Base-by-base conservation (phyloP, 2,329 filamentous ascomycete species). In the Neoarthrinium moseri region DNA sequence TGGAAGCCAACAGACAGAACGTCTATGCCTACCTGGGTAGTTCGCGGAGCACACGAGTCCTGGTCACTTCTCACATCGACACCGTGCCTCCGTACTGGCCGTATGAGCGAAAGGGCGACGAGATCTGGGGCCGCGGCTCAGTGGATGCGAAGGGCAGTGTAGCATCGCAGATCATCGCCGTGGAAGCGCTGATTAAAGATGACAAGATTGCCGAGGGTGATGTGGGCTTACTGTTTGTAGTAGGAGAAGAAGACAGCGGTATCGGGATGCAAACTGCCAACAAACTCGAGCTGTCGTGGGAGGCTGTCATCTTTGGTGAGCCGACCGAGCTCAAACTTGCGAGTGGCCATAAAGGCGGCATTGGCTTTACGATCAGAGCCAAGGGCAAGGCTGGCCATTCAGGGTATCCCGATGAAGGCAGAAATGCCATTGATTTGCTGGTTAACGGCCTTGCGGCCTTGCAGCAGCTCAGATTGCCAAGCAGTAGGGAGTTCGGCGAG, bases 261-360 rank as follows among this genome's bases (percentile, higher is more conserved):
- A 77, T 80, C 37, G 86, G 86, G 5, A 90, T 90, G 86, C 38
- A 50, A 24, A 62, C 59, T 18, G 69, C 65, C 2, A 71, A 83
- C 57, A 61, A 69, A 5, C 61, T 80, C 33, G 62, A 69, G 42
- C 51, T 75, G 54, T 59, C 46, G 15, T 84, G 82, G 72, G 76
- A 84, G 38, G 75, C 83, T 5, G 74, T 86, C 48, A 81, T 84
- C 53, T 90, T 90, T 58, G 86, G 86, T 12, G 86, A 90, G 58
- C 86, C 86, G 1, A 90, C 86, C 0, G 85, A 89, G 53, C 71
- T 77, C 30, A 86, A 84, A 56, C 77, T 90, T 5, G 84, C 83
- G 0, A 72, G 78, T 12, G 86, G 86, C 7, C 86, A 90, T 66
- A 90, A 90, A 62, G 86, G 86, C 6, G 83, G 80, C 51, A 57